Evolutionary conservation across 805 yeast species (phyloP), one percentile per base, ranked within the genome.

Genomic region (Candida suzukii): DNA sequence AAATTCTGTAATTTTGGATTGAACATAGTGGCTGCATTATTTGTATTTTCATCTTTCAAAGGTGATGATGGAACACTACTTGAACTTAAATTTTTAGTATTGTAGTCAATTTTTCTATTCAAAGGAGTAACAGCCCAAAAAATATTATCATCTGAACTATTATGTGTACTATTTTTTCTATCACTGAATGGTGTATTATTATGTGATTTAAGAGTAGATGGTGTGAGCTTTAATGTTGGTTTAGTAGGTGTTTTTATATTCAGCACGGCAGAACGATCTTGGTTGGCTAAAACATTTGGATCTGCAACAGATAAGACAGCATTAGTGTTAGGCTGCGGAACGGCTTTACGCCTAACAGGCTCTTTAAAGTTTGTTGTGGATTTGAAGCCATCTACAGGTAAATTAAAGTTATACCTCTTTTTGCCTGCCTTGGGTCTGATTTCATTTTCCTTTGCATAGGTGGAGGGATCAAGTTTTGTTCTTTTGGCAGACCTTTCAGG

Each of bases 121-220:
- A 20, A 8, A n/a, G 75, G 74, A 5, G 72, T 66, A 13, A 54
- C 53, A 14, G 61, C 68, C 76, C 76, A 71, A 38, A 57, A 61
- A 10, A 63, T 61, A 20, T 54, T 57, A 39, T 62, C 67, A 37
- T 62, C 66, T 1, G 65, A 58, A 31, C 68, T 56, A 30, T 53
- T 57, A 14, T 42, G 55, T 25, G 45, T 46, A 19, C 29, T 19
- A 7, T 46, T 4, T 13, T 31, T 8, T 20, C 21, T 17, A 38
- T 39, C n/a, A 10, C 41, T 30, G 11, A 24, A 41, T 13, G 50
- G 45, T 3, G 47, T 46, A 16, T 32, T 35, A 12, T 30, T 10
- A n/a, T n/a, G n/a, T n/a, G n/a, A n/a, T 13, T 22, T 5, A 8
- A 38, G 32, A n/a, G 34, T 20, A 24, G 26, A 24, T 24, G 26